Evolutionary conservation across 23 red algal species (phyloP).

Genomic region (Gracilaria gracilis): DNA sequence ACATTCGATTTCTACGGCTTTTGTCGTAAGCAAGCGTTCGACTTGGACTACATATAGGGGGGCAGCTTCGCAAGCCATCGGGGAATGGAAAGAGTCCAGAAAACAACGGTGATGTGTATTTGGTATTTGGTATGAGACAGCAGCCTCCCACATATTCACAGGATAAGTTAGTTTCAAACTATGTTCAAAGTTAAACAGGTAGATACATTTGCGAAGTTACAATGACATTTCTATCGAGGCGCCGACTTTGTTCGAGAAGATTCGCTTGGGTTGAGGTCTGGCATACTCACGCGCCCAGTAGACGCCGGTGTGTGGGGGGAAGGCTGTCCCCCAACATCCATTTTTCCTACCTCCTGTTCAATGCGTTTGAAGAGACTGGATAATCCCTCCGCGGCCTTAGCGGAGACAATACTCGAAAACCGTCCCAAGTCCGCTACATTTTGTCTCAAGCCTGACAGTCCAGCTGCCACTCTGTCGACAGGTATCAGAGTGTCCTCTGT

Average conservation of each 20-base stretch:
- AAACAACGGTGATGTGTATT: neutral
- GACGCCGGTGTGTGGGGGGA: constrained; percentile 24
- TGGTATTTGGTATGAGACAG: neutral
- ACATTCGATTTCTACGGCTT: neutral
- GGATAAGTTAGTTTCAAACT: constrained; percentile 35
- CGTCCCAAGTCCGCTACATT: constrained; percentile 63
- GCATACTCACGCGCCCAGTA: neutral
- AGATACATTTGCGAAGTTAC: constrained; percentile 6
- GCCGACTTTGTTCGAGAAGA: constrained; percentile 3
- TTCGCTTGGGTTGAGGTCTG: neutral
- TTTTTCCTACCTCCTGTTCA: constrained; percentile 57
- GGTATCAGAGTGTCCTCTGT: constrained; percentile 57
- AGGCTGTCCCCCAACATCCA: constrained; percentile 39
- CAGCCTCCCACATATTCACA: constrained; percentile 22
- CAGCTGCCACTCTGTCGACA: constrained; percentile 68
- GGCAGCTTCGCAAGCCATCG: neutral
- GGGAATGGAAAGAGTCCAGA: neutral
- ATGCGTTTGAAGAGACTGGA: constrained; percentile 61
- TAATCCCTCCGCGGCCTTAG: constrained; percentile 57
- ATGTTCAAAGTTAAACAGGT: constrained; percentile 9
- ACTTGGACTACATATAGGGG: neutral
- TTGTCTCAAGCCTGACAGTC: constrained; percentile 53
- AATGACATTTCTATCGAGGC: neutral
- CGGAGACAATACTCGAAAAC: constrained; percentile 52
- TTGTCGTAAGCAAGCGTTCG: too few relatives aligned